Evolutionary conservation across 169 alveolate genomes (phyloP).

Genomic region (Eimeria praecox): DNA sequence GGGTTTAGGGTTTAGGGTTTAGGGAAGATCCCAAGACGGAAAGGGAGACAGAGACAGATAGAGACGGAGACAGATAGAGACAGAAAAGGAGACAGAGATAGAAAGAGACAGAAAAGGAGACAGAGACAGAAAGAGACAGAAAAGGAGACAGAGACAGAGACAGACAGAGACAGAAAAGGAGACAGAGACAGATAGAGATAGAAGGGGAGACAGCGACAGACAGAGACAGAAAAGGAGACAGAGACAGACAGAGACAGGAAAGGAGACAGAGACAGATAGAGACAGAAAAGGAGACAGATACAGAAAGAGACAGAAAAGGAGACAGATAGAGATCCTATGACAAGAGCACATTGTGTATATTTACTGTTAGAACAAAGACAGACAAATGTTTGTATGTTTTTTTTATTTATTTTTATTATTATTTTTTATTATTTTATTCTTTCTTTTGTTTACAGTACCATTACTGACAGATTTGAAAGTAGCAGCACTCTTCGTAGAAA

Average conservation of each 20-base stretch:
- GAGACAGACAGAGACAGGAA: neutral
- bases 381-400: neutral
- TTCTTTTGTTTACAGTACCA: slow-evolving; percentile 42
- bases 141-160: neutral
- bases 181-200: neutral
- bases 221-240: neutral
- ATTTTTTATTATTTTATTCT: no score
- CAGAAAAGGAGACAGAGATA: no score
- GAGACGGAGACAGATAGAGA: neutral
- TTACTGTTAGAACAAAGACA: no score
- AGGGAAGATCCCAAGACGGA: neutral
- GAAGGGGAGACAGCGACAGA: neutral
- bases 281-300: neutral
- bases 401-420: neutral
- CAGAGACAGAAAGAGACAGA: neutral
- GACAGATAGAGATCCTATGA: neutral
- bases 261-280: neutral
- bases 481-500: slow-evolving; percentile 78
- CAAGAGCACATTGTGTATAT: no score
- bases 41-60: neutral
- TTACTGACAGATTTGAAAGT: slow-evolving; percentile 79
- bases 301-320: neutral
- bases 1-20: neutral
- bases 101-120: neutral
- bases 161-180: neutral